Base-by-base conservation (phyloP, 352 stramenopile species). In the Phytophthora constricta region DNA sequence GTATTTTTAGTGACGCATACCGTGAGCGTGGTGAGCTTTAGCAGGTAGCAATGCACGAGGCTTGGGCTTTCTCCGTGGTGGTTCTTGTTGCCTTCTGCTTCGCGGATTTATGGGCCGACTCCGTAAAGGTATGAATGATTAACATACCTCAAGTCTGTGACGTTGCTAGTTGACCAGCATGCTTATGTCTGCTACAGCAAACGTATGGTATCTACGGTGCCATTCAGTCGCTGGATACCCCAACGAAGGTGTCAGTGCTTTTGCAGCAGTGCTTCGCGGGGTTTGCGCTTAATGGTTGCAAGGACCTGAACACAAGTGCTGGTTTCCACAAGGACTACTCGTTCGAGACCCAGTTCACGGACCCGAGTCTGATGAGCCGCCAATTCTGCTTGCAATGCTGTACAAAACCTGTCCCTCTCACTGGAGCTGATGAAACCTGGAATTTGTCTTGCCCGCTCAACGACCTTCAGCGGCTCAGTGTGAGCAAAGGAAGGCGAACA, bases 331-430 rank as follows among this genome's bases (percentile, higher is more conserved):
- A 90, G 42, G 80, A 76, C 20, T 80, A 88, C 17, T 55, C 65
- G 42, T 91, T 91, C 42, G 68, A 73, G 25, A 78, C 62, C 9
- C 83, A 91, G 41, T 91, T 91, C 55, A 86, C 76, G 20, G 80
- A 88, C 48, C 51, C 68, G 4, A 55, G 25, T 41, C 65, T 82
- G 57, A 54, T 56, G 27, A 74, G 31, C 8, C 79, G 76, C 39
- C 75, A 74, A 11, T 93, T 86, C 31, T 93, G 85, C 33, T 53
- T 93, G 10, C 84, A 93, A 58, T 93, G 85, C 64, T 93, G 85
- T 51, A 84, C 83, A 0, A 87, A 85, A 19, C 85, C 85, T n/a
- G 81, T 87, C n/a, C 77, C 81, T 2, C 37, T 62, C 22, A 64
- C 56, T 19, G 77, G 82, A 33, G 83, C 78, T 9, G 85, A 93